Conservation (phyloP, 768 basidiomycete genomes). For the Lactarius deliciosus region DNA sequence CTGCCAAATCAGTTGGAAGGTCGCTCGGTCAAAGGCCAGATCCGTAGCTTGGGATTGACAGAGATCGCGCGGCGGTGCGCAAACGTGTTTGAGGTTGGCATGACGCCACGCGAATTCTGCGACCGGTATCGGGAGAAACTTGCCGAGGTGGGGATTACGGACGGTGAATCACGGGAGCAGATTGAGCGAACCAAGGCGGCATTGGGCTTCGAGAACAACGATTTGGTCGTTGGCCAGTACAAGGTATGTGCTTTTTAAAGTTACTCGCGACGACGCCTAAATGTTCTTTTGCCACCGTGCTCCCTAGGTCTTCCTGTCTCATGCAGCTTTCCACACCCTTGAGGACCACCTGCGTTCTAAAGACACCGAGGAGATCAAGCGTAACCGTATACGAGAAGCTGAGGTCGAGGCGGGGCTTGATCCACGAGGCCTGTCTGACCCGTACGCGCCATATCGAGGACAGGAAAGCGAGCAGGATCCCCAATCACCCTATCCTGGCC, state of each 20-base stretch:
- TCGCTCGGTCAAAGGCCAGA: slow-evolving; percentile 87
- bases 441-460: slow-evolving; percentile 73
- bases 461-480: slow-evolving; percentile 47
- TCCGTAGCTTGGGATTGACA: slow-evolving; percentile 74
- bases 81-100: slow-evolving; percentile 76
- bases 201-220: slow-evolving; percentile 60
- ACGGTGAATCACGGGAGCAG: slow-evolving; percentile 59
- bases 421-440: slow-evolving; percentile 57
- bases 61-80: slow-evolving; percentile 70
- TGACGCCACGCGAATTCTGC: slow-evolving; percentile 85
- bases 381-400: slow-evolving; percentile 72
- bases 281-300: slow-evolving; percentile 16
- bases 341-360: slow-evolving; percentile 83
- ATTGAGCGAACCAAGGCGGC: slow-evolving; percentile 58
- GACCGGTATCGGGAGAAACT: slow-evolving; percentile 77
- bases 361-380: slow-evolving; percentile 85
- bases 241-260: slow-evolving; percentile 55
- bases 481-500: slow-evolving; percentile 37
- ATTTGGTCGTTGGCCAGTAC: slow-evolving; percentile 77
- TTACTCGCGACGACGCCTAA: not conserved
- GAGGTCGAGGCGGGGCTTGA: slow-evolving; percentile 70
- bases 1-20: slow-evolving; percentile 93
- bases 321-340: slow-evolving; percentile 79
- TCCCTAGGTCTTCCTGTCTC: slow-evolving; percentile 82
- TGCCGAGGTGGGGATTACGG: slow-evolving; percentile 51